Conservation (phyloP, 164 flowering plant genomes). For the Chloranthus sessilifolius region DNA sequence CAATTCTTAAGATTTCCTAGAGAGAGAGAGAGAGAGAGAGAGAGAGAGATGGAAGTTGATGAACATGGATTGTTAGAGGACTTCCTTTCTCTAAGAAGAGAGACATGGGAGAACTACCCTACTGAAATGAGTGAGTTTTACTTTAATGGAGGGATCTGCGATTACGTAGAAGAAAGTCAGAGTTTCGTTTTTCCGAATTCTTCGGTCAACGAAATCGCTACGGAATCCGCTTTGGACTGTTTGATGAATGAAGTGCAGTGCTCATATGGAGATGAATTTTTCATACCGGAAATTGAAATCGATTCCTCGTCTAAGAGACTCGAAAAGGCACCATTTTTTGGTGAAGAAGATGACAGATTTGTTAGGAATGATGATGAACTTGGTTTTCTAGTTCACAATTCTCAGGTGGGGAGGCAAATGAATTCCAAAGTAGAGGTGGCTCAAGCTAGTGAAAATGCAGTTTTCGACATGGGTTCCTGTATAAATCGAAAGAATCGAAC, state of each 20-base stretch:
- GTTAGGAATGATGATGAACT: constrained; percentile 24
- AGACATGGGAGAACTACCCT: constrained; percentile 30
- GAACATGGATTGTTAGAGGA: constrained; percentile 56
- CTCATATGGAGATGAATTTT: constrained; percentile 31
- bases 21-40: constrained; percentile 9
- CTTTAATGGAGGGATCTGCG: constrained; percentile 35
- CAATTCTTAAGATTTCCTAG: constrained; percentile 3
- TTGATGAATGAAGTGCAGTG: constrained; percentile 21
- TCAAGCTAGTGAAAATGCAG: constrained; percentile 25
- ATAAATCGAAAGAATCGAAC: constrained; percentile 32
- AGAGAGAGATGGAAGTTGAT: constrained; percentile 44
- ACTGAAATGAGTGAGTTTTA: constrained; percentile 27
- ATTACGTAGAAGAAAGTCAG: constrained; percentile 36
- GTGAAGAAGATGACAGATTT: constrained; percentile 31
- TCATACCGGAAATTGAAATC: constrained; percentile 24
- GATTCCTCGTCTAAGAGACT: constrained; percentile 20
- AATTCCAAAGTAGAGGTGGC: constrained; percentile 35
- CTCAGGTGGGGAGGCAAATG: constrained; percentile 13
- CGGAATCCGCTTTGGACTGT: constrained; percentile 23
- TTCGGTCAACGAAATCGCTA: constrained; percentile 27
- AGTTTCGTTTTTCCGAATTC: constrained; percentile 27
- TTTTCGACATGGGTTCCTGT: constrained; percentile 24
- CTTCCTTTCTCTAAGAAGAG: constrained; percentile 43
- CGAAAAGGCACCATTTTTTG: constrained; percentile 19
- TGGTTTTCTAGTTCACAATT: constrained; percentile 17